Evolutionary conservation across 306 rosid genomes (phyloP).

Genomic region (Cicer arietinum): DNA sequence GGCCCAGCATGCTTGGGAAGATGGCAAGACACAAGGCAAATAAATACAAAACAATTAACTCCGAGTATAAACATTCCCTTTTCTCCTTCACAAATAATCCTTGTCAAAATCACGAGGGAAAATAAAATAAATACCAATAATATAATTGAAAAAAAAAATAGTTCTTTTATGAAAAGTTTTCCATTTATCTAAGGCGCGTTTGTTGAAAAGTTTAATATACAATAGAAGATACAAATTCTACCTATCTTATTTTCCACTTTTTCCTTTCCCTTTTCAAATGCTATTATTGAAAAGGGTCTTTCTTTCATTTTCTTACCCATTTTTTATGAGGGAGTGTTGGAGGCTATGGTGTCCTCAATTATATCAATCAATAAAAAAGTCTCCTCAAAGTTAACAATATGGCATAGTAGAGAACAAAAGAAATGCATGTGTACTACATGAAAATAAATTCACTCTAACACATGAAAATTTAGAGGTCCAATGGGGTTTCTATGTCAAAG

Average conservation of each 20-base stretch:
- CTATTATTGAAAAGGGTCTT: constrained; percentile 38
- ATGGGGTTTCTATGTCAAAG: constrained; percentile 45
- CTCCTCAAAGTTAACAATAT: constrained; percentile 36
- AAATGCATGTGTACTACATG: constrained; percentile 20
- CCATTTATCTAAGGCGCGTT: neutral
- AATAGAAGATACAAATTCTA: constrained; percentile 28
- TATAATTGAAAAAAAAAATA: neutral
- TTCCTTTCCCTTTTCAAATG: constrained; percentile 44
- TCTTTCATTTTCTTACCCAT: constrained; percentile 18
- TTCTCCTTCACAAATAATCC: neutral
- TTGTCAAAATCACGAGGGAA: neutral
- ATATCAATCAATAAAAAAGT: constrained; percentile 44
- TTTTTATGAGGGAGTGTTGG: constrained; percentile 27
- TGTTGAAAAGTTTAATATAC: neutral
- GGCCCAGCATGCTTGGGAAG: too few species aligned
- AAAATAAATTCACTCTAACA: constrained; percentile 38
- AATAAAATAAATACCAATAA: neutral
- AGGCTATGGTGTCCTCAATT: constrained; percentile 49
- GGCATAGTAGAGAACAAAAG: constrained; percentile 29
- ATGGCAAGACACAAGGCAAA: too few species aligned
- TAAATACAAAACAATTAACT: too few species aligned
- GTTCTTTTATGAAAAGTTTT: constrained; percentile 11
- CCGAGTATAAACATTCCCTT: neutral
- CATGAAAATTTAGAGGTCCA: constrained; percentile 43
- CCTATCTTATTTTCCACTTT: constrained; percentile 14